Evolutionary conservation across 805 yeast genomes (phyloP).

Genomic region (Candida piceae): DNA sequence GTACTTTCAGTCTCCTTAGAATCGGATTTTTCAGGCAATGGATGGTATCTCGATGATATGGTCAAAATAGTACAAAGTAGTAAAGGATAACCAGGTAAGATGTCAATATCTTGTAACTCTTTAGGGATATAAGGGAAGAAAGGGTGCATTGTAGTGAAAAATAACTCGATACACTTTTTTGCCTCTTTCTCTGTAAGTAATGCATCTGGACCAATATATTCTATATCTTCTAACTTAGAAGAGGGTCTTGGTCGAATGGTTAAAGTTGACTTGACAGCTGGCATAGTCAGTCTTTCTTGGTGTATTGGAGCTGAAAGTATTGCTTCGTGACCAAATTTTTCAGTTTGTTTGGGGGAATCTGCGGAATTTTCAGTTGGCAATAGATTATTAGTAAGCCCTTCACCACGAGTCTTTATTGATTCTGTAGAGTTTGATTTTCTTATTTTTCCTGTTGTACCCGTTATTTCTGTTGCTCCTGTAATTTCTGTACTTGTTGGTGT

Average conservation of each 20-base stretch:
- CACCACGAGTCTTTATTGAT: too few relatives aligned
- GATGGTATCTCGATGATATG: constrained; percentile 72
- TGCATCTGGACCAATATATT: constrained; percentile 50
- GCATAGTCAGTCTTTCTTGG: constrained; percentile 33
- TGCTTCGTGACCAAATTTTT: constrained; percentile 26
- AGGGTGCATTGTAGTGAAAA: constrained; percentile 79
- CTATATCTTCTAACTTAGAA: constrained; percentile 49
- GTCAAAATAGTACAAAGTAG: constrained; percentile 77
- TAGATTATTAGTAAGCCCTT: too few relatives aligned
- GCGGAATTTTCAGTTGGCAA: too few relatives aligned
- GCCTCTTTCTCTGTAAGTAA: constrained; percentile 64
- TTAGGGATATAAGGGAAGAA: constrained; percentile 83
- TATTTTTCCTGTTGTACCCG: too few relatives aligned
- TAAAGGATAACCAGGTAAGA: constrained; percentile 73
- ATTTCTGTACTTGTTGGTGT: too few relatives aligned
- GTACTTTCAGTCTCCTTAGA: too few relatives aligned
- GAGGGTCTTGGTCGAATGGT: constrained; percentile 44
- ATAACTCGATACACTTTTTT: constrained; percentile 48
- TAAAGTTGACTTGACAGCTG: constrained; percentile 37
- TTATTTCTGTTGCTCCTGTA: too few relatives aligned
- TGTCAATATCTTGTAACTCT: constrained; percentile 61
- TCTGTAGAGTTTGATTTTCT: too few relatives aligned
- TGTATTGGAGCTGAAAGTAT: constrained; percentile 20
- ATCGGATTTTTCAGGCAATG: too few relatives aligned
- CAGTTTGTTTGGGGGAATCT: too few relatives aligned